Conservation (phyloP, 208 protist genomes). For the Acanthamoeba pearcei region DNA sequence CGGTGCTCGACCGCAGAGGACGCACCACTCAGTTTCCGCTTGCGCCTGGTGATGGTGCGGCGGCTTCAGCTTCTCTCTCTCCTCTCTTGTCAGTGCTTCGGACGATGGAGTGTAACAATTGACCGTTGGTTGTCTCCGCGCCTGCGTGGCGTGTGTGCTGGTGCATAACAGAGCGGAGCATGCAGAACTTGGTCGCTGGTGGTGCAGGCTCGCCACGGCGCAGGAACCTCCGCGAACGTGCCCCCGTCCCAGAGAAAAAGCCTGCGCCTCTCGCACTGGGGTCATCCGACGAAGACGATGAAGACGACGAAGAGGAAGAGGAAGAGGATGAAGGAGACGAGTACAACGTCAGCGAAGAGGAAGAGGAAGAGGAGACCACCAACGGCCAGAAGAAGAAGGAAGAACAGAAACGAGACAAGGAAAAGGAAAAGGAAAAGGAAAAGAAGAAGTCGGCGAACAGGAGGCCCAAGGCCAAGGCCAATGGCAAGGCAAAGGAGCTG, state of each 20-base stretch:
- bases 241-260: neutral
- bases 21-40: neutral
- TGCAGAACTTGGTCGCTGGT: neutral
- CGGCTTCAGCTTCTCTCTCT: neutral
- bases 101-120: neutral
- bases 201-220: neutral
- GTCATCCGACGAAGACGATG: neutral
- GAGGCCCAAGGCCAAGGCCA: neutral
- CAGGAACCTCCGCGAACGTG: neutral
- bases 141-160: neutral
- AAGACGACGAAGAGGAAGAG: neutral
- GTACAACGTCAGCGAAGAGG: constrained; percentile 1
- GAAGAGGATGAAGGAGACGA: constrained; percentile 35
- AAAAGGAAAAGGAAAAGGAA: neutral
- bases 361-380: neutral
- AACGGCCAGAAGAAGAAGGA: neutral
- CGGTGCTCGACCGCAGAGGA: neutral
- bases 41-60: neutral
- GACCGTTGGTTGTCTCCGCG: neutral
- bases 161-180: neutral
- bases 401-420: neutral
- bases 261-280: neutral
- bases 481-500: neutral
- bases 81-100: neutral
- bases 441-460: neutral